A percentile compares a stretch with the other conserved stretches of the same genome.
phyloP scores from a whole-genome alignment of 495 filamentous ascomycete genomes.

The Aspergillus avenaceus region DNA sequence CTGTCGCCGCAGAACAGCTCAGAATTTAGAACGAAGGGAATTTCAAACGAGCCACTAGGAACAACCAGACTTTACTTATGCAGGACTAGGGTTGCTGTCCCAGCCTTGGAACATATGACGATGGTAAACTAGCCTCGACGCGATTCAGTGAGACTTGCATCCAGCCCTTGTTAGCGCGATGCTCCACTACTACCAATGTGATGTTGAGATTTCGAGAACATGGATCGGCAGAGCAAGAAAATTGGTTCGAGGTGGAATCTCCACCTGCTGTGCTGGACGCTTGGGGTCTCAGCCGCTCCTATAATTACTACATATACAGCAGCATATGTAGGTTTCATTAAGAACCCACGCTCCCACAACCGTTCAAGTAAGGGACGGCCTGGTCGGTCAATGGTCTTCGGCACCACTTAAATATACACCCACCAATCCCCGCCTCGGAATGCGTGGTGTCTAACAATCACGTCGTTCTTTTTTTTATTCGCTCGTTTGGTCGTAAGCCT shows the following conservation, averaged over 20 bases:
- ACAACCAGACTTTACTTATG: too few relatives aligned
- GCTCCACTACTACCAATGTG: neutral
- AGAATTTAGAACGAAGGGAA: neutral
- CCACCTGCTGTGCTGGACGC: neutral
- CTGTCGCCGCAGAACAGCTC: neutral
- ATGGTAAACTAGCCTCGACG: neutral
- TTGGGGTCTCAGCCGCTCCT: neutral
- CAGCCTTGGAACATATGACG: neutral
- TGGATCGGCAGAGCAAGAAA: conserved; percentile 1
- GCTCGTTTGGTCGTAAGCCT: neutral
- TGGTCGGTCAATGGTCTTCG: neutral
- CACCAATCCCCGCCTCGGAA: neutral
- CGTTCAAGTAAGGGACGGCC: neutral
- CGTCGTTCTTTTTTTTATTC: neutral
- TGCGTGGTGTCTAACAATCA: neutral
- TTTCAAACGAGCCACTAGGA: too few relatives aligned
- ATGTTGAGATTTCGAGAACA: neutral
- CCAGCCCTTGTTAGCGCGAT: conserved; percentile 1
- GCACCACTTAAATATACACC: neutral
- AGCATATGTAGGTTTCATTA: neutral
- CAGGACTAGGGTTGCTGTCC: neutral
- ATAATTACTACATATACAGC: neutral
- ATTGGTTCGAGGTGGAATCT: neutral
- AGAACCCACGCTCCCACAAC: neutral
- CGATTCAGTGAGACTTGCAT: conserved; percentile 12